Conservation (phyloP, 2,329 filamentous ascomycete genomes). For the Fusarium solani-melongenae region DNA sequence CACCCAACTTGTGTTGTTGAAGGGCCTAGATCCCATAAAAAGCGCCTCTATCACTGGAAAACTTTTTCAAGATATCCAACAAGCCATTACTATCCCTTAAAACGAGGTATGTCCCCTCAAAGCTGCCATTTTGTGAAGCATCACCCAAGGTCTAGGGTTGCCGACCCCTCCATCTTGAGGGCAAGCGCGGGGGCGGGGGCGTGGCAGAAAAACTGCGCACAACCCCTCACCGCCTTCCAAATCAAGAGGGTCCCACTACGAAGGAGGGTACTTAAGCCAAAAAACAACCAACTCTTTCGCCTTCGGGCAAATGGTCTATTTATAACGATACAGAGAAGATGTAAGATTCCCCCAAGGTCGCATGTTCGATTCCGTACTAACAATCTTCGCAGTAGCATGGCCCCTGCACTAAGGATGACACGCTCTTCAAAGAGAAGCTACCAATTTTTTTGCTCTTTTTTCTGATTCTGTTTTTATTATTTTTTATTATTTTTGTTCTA, state of each 20-base stretch:
- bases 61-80: background rate
- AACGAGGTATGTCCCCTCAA: background rate
- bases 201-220: background rate
- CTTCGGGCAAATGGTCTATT: background rate
- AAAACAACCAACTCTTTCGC: too few species aligned
- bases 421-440: background rate
- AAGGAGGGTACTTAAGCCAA: too few species aligned
- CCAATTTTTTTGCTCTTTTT: background rate
- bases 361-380: too few species aligned
- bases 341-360: too few species aligned
- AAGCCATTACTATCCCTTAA: background rate
- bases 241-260: background rate
- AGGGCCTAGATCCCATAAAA: background rate
- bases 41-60: background rate
- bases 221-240: background rate
- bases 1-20: background rate
- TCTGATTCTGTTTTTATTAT: too few species aligned
- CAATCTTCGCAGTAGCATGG: conserved; percentile 73
- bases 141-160: background rate
- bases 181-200: background rate
- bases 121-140: background rate
- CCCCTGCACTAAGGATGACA: conserved; percentile 88
- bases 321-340: background rate
- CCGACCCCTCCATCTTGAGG: background rate
- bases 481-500: too few species aligned